Conservation (phyloP, 2,329 filamentous ascomycete genomes). For the Chaetomium sp. region DNA sequence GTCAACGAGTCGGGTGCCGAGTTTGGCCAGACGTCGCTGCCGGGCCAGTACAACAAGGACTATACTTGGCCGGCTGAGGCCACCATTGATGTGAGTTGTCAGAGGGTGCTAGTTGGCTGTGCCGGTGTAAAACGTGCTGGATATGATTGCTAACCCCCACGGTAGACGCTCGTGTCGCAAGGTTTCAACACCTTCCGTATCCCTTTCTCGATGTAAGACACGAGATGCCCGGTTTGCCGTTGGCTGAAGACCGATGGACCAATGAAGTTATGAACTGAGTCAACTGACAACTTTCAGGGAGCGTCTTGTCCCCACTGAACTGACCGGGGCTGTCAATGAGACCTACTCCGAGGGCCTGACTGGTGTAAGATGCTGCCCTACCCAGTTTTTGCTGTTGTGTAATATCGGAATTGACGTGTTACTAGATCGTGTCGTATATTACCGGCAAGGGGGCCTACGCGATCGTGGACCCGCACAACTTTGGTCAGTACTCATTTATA, state of each 20-base stretch:
- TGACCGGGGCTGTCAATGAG: slow-evolving; percentile 35
- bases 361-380: slow-evolving; percentile 17
- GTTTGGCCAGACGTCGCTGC: slow-evolving; percentile 51
- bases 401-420: slow-evolving; percentile 24
- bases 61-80: slow-evolving; percentile 55
- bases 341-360: slow-evolving; percentile 32
- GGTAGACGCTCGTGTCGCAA: slow-evolving; percentile 41
- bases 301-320: slow-evolving; percentile 38
- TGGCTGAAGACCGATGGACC: too few species aligned
- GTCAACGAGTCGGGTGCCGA: slow-evolving; percentile 51
- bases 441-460: slow-evolving; percentile 28
- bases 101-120: too few species aligned
- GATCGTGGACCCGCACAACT: slow-evolving; percentile 53
- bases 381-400: not conserved
- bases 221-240: not conserved
- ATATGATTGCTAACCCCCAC: not conserved
- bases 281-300: slow-evolving; percentile 43
- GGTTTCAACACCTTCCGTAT: slow-evolving; percentile 55
- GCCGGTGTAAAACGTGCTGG: too few species aligned
- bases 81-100: slow-evolving; percentile 32
- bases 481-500: slow-evolving; percentile 26
- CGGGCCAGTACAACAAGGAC: slow-evolving; percentile 52
- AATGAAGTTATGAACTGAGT: not conserved
- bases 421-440: slow-evolving; percentile 28
- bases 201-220: slow-evolving; percentile 46